Conservation (phyloP, 257 asterid genomes). For the Leptodermis oblonga region DNA sequence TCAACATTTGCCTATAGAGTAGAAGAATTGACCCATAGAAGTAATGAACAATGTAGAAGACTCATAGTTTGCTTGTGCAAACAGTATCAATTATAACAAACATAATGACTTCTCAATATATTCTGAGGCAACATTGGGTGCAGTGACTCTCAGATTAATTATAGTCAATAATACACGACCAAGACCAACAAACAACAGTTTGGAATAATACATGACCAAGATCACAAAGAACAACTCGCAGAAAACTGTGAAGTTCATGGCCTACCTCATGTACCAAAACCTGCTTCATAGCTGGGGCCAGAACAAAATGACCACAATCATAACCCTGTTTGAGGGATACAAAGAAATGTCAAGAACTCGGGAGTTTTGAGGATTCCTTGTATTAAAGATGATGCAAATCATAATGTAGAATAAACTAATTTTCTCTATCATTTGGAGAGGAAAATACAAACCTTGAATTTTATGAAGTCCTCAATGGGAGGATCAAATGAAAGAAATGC, state of each 20-base stretch:
- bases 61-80: background rate
- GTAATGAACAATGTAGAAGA: background rate
- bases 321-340: constrained; percentile 56
- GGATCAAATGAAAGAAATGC: constrained; percentile 74
- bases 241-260: constrained; percentile 2
- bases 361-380: background rate
- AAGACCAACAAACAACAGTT: background rate
- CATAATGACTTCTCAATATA: background rate
- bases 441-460: constrained; percentile 56
- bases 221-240: background rate
- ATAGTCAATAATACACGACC: background rate
- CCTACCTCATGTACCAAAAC: constrained; percentile 89
- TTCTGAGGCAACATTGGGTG: background rate
- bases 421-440: constrained; percentile 2
- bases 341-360: background rate
- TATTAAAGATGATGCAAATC: background rate
- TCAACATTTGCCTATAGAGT: background rate
- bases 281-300: constrained; percentile 70
- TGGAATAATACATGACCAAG: constrained; percentile 6
- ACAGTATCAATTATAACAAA: background rate
- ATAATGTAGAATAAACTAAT: constrained; percentile 6
- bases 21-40: background rate
- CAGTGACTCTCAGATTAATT: background rate
- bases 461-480: constrained; percentile 54
- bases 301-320: constrained; percentile 53